A percentile compares a stretch with the other conserved stretches of the same genome.
Conservation (phyloP, 129 eudicot species). For the Erigeron canadensis region DNA sequence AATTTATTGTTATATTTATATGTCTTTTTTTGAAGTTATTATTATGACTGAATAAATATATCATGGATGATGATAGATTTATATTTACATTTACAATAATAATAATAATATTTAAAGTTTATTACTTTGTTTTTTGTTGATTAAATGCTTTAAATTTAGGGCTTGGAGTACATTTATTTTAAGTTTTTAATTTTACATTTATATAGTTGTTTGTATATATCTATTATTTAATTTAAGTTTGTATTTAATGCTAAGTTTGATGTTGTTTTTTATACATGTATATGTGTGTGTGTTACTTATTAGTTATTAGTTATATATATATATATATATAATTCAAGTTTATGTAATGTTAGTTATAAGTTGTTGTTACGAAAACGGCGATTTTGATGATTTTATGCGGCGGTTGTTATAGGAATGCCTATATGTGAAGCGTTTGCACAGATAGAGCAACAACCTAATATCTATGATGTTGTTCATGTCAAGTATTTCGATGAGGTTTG, state of each 20-base stretch:
- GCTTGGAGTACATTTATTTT: constrained; percentile 10
- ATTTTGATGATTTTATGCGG: constrained; percentile 2
- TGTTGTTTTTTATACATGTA: background rate
- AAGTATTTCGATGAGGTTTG: constrained; percentile 92
- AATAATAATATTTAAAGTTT: background rate
- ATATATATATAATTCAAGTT: no score
- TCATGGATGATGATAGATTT: background rate
- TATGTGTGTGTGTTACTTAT: no score
- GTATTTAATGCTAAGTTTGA: constrained; percentile 18
- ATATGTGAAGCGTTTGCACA: constrained; percentile 94
- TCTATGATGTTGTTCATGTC: constrained; percentile 94
- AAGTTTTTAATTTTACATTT: background rate
- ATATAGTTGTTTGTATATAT: background rate
- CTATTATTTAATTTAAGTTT: background rate
- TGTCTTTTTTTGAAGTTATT: background rate
- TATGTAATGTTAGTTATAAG: background rate
- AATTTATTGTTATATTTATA: background rate
- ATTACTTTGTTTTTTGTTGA: background rate
- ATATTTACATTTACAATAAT: no score
- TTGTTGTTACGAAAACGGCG: constrained; percentile 9
- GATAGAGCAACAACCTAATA: constrained; percentile 86
- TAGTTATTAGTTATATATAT: no score
- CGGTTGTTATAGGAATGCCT: constrained; percentile 77
- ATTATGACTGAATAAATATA: background rate
- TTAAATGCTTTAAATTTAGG: background rate